Percentiles rank a stretch among this genome's conserved stretches.
These are phyloP conservation scores for Capsella bursapastoris DNA, from an alignment of 345 rosid genomes.

Conservation along the genomic window DNA sequence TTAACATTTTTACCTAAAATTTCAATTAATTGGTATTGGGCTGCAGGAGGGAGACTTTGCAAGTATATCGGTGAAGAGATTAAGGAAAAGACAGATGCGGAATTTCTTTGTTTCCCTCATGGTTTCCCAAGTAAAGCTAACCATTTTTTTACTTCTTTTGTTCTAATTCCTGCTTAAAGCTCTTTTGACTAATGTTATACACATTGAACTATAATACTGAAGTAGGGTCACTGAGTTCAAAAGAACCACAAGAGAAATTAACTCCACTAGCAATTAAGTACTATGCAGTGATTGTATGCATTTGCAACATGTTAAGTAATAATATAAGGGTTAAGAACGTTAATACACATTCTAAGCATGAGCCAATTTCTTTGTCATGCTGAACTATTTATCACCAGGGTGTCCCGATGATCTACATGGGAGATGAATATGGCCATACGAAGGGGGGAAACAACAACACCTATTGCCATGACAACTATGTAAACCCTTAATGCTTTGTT, in stretches of 20 bases:
- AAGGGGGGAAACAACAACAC: conserved; percentile 97
- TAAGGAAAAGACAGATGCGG: conserved; percentile 91
- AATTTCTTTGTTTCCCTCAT: conserved; percentile 92
- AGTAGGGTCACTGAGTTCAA: conserved; percentile 22
- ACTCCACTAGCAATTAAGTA: conserved; percentile 2
- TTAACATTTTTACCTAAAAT: conserved; percentile 9
- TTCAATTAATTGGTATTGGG: conserved; percentile 25
- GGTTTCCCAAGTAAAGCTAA: conserved; percentile 83
- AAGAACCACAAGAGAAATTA: conserved; percentile 6
- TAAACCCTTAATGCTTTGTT: conserved; percentile 42
- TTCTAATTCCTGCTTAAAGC: conserved; percentile 16
- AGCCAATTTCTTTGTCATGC: background rate
- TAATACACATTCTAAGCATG: too few species aligned
- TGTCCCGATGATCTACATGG: conserved; percentile 96
- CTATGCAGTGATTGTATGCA: background rate
- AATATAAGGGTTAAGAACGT: background rate
- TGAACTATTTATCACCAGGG: conserved; percentile 60
- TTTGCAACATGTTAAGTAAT: conserved; percentile 15
- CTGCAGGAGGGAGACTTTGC: conserved; percentile 88
- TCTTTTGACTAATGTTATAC: conserved; percentile 18
- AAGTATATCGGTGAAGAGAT: conserved; percentile 74
- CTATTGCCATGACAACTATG: conserved; percentile 94
- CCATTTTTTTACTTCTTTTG: background rate
- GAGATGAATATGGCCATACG: conserved; percentile 98
- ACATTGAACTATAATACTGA: background rate